phyloP scores from a whole-genome alignment of 2,329 filamentous ascomycete species.

The Phaeosphaeria sp. region DNA sequence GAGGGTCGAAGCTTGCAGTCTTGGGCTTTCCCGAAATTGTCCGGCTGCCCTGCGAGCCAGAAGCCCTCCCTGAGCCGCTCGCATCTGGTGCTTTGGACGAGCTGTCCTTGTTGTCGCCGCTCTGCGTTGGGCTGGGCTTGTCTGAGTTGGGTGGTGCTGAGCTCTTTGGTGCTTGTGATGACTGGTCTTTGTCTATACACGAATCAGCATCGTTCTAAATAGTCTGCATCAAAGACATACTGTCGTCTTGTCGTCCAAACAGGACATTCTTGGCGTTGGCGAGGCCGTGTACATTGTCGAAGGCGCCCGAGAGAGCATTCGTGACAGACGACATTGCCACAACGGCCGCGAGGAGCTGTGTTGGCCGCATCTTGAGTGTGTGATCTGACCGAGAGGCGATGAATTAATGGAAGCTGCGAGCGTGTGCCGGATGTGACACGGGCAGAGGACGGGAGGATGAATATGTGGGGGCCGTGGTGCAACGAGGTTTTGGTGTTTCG shows the following conservation, averaged over 20 bases:
- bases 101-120: constrained; percentile 6
- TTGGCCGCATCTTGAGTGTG: constrained; percentile 42
- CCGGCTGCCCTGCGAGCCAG: constrained; percentile 21
- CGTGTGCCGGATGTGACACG: constrained; percentile 9
- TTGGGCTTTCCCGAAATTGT: constrained; percentile 29
- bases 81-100: constrained; percentile 20
- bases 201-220: constrained; percentile 6
- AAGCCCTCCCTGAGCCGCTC: constrained; percentile 27
- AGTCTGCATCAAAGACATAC: constrained; percentile 13
- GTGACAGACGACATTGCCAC: constrained; percentile 47
- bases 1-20: constrained; percentile 56
- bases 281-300: constrained; percentile 39
- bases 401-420: constrained; percentile 8
- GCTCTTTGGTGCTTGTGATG: constrained; percentile 22
- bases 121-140: constrained; percentile 17
- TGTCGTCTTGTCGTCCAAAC: constrained; percentile 38
- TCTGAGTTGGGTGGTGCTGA: constrained; percentile 12
- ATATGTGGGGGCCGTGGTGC: constrained; percentile 27
- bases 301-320: constrained; percentile 41
- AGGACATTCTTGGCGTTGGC: constrained; percentile 36
- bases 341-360: constrained; percentile 47
- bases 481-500: constrained; percentile 28
- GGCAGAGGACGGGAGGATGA: constrained; percentile 21
- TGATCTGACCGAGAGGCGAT: constrained; percentile 3
- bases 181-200: constrained; percentile 13